Evolutionary conservation across 176 grass and related monocot genomes (phyloP).

Genomic region (Lolium rigidum): DNA sequence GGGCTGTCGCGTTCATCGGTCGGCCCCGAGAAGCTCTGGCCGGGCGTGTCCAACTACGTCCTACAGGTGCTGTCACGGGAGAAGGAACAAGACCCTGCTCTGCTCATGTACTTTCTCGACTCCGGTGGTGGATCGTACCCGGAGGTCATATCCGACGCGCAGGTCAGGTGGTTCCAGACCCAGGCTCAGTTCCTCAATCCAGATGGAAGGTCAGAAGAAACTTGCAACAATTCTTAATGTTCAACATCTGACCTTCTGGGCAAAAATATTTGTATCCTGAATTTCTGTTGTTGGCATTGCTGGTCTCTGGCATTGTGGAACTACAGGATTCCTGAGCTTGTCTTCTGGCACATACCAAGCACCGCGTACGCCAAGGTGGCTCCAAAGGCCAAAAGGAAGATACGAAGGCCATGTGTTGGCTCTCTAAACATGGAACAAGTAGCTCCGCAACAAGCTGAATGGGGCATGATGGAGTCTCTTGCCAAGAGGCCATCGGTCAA

Average conservation of each 20-base stretch:
- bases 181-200: slow-evolving; percentile 66
- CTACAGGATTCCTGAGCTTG: slow-evolving; percentile 66
- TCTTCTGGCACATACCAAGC: slow-evolving; percentile 97
- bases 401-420: slow-evolving; percentile 66
- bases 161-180: slow-evolving; percentile 61
- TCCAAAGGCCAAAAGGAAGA: slow-evolving; percentile 49
- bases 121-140: slow-evolving; percentile 87
- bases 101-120: slow-evolving; percentile 85
- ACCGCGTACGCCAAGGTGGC: slow-evolving; percentile 65
- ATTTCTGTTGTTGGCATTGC: not conserved
- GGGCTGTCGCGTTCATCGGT: slow-evolving; percentile 54
- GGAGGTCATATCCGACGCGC: slow-evolving; percentile 69
- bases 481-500: slow-evolving; percentile 68
- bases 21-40: slow-evolving; percentile 67
- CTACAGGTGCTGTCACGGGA: slow-evolving; percentile 63
- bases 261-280: not conserved
- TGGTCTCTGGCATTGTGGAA: not conserved
- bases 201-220: slow-evolving; percentile 48
- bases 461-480: slow-evolving; percentile 82
- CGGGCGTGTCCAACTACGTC: slow-evolving; percentile 80
- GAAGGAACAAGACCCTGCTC: slow-evolving; percentile 36
- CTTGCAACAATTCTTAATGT: not conserved
- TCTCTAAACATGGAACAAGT: slow-evolving; percentile 86
- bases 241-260: no score
- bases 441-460: slow-evolving; percentile 74